Conservation (phyloP, 495 filamentous ascomycete species). For the Terfezia boudieri region DNA sequence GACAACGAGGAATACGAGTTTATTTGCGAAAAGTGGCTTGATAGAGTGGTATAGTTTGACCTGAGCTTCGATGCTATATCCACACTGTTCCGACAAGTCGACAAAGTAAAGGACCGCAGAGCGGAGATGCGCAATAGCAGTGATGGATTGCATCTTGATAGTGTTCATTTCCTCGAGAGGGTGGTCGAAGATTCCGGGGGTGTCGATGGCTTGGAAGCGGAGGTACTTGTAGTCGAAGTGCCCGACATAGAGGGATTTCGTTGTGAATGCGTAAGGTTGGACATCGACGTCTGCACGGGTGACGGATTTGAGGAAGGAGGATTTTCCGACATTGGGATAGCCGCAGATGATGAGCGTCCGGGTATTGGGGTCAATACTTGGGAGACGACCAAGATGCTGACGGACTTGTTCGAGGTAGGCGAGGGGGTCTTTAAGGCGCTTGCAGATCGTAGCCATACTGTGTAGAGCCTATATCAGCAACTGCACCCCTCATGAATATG, state of each 20-base stretch:
- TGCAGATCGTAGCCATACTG: conserved; percentile 86
- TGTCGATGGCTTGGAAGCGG: conserved; percentile 76
- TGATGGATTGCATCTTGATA: conserved; percentile 97
- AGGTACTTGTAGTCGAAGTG: conserved; percentile 99
- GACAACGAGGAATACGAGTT: conserved; percentile 84
- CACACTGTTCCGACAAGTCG: conserved; percentile 93
- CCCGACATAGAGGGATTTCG: conserved; percentile 89
- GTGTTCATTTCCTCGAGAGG: conserved; percentile 99
- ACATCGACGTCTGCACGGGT: conserved; percentile 93
- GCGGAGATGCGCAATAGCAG: conserved; percentile 85
- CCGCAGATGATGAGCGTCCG: conserved; percentile 86
- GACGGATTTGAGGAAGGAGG: conserved; percentile 66
- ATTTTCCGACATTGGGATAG: conserved; percentile 97
- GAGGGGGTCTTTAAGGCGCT: conserved; percentile 77
- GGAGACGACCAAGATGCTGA: conserved; percentile 90
- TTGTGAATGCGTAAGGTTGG: conserved; percentile 96
- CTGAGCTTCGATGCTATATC: conserved; percentile 79
- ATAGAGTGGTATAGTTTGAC: conserved; percentile 86
- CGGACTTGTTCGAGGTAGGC: conserved; percentile 93
- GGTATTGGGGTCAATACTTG: conserved; percentile 93
- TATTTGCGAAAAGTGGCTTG: conserved; percentile 90
- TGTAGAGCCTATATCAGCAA: conserved; percentile 2
- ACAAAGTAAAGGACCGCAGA: conserved; percentile 95
- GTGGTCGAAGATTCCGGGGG: conserved; percentile 87
- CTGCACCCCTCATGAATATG: too few relatives aligned